Percentiles rank a stretch among this genome's conserved stretches.
phyloP scores from a whole-genome alignment of 1,284 basidiomycete genomes.

The Cutaneotrichosporon arboriforme region DNA sequence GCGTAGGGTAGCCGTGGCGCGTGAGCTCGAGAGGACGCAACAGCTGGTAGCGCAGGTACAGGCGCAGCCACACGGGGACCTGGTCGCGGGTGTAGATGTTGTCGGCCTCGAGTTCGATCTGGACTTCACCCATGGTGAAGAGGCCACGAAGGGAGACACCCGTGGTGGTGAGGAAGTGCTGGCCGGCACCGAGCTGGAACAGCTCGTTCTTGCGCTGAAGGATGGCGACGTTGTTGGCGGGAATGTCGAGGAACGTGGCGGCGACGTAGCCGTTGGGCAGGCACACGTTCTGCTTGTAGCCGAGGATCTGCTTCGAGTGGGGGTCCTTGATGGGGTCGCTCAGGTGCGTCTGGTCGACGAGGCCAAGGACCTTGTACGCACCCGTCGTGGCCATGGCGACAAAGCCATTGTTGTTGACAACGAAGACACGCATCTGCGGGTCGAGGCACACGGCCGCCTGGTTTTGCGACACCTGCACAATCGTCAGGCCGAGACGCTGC shows the following conservation, averaged over 20 bases:
- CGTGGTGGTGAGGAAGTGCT: conserved; percentile 14
- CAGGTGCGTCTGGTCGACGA: conserved; percentile 18
- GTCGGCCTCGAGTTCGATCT: conserved; percentile 16
- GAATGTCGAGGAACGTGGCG: conserved; percentile 16
- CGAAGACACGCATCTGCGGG: conserved; percentile 16
- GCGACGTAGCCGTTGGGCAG: conserved; percentile 13
- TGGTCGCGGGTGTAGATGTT: conserved; percentile 18
- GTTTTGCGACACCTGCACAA: conserved; percentile 18
- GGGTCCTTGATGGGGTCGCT: conserved; percentile 6
- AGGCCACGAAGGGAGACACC: conserved; percentile 10
- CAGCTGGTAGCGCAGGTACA: conserved; percentile 18
- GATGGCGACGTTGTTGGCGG: conserved; percentile 15
- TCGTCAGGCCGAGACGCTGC: conserved; percentile 12
- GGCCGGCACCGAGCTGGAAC: conserved; percentile 12
- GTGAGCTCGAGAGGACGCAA: conserved; percentile 10
- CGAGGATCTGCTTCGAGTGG: conserved; percentile 9
- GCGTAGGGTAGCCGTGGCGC: conserved; percentile 13
- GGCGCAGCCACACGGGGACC: conserved; percentile 17
- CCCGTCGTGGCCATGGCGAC: conserved; percentile 17
- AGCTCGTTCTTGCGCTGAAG: conserved; percentile 17
- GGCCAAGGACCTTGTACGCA: conserved; percentile 14
- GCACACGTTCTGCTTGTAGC: conserved; percentile 10
- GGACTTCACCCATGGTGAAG: conserved; percentile 14
- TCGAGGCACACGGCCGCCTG: conserved; percentile 18
- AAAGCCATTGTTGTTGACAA: conserved; percentile 14